phyloP scores from a whole-genome alignment of 2,329 filamentous ascomycete species.

The Fusarium sp. region DNA sequence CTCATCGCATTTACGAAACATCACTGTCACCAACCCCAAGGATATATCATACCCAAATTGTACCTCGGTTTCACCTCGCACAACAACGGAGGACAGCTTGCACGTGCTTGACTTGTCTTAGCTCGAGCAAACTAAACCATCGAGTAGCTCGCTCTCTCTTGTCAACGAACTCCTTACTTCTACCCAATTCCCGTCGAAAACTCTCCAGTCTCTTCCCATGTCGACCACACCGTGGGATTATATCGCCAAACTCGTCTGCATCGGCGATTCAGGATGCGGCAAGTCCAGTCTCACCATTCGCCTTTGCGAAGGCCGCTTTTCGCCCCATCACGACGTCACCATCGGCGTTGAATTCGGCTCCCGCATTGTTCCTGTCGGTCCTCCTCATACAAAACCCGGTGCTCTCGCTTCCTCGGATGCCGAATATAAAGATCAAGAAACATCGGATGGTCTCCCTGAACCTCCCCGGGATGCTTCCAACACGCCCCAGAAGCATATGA shows the following conservation, averaged over 20 bases:
- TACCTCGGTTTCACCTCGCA: slow-evolving; percentile 25
- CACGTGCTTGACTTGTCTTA: slow-evolving; percentile 34
- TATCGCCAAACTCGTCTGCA: slow-evolving; percentile 98
- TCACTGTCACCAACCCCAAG: slow-evolving; percentile 1
- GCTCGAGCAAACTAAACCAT: slow-evolving; percentile 6
- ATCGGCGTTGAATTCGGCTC: slow-evolving; percentile 97
- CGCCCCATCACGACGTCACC: slow-evolving; percentile 93
- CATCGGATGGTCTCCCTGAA: slow-evolving; percentile 62
- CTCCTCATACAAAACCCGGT: slow-evolving; percentile 72
- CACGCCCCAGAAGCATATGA: slow-evolving; percentile 81
- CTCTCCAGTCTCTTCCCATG: slow-evolving; percentile 56
- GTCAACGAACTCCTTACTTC: slow-evolving; percentile 13
- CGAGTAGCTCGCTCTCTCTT: slow-evolving; percentile 8
- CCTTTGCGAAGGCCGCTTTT: slow-evolving; percentile 96
- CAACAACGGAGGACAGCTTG: slow-evolving; percentile 34
- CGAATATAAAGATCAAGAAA: slow-evolving; percentile 25
- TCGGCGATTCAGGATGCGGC: slow-evolving; percentile 95
- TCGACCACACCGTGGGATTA: slow-evolving; percentile 89
- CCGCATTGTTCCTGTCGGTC: slow-evolving; percentile 89
- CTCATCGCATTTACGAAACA: slow-evolving; percentile 13
- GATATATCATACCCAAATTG: not conserved
- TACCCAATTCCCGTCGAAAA: slow-evolving; percentile 10
- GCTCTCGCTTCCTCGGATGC: slow-evolving; percentile 41
- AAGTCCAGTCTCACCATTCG: slow-evolving; percentile 95
- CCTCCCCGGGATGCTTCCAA: slow-evolving; percentile 59